Percentiles rank a stretch among this genome's conserved stretches.
Conservation (phyloP, 2,329 filamentous ascomycete genomes). For the Cladophialophora bantiana region DNA sequence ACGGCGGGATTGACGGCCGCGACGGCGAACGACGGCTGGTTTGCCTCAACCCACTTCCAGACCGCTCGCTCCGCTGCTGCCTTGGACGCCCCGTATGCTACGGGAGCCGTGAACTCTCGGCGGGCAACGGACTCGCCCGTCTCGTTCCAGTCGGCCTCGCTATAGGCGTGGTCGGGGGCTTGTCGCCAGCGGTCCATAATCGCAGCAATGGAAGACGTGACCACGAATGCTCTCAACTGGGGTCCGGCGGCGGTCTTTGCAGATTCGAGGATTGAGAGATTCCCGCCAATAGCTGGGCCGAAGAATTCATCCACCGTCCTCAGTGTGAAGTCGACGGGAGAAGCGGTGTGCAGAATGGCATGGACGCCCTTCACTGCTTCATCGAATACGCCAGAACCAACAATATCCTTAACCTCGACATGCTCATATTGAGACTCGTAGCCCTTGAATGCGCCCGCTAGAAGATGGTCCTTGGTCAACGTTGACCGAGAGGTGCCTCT, state of each 20-base stretch:
- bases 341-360: slow-evolving; percentile 38
- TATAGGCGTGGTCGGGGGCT: slow-evolving; percentile 40
- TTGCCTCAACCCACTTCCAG: slow-evolving; percentile 34
- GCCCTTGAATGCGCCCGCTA: slow-evolving; percentile 43
- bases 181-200: slow-evolving; percentile 37
- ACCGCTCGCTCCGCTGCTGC: slow-evolving; percentile 37
- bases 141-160: slow-evolving; percentile 48
- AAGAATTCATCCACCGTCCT: slow-evolving; percentile 39
- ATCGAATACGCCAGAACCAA: slow-evolving; percentile 47
- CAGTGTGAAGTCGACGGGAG: slow-evolving; percentile 37
- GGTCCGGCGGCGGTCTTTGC: slow-evolving; percentile 31
- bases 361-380: slow-evolving; percentile 46
- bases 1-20: slow-evolving; percentile 39
- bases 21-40: slow-evolving; percentile 32
- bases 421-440: slow-evolving; percentile 45
- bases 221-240: slow-evolving; percentile 37
- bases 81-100: slow-evolving; percentile 41
- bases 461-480: slow-evolving; percentile 28
- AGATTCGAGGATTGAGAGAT: slow-evolving; percentile 36
- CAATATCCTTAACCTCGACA: slow-evolving; percentile 48
- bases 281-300: slow-evolving; percentile 39
- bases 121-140: slow-evolving; percentile 46
- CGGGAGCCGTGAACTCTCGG: slow-evolving; percentile 31
- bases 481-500: slow-evolving; percentile 49
- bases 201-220: slow-evolving; percentile 40